These are phyloP conservation scores for Gossypium arboreum DNA, from an alignment of 345 rosid species.

Conservation along the genomic window DNA sequence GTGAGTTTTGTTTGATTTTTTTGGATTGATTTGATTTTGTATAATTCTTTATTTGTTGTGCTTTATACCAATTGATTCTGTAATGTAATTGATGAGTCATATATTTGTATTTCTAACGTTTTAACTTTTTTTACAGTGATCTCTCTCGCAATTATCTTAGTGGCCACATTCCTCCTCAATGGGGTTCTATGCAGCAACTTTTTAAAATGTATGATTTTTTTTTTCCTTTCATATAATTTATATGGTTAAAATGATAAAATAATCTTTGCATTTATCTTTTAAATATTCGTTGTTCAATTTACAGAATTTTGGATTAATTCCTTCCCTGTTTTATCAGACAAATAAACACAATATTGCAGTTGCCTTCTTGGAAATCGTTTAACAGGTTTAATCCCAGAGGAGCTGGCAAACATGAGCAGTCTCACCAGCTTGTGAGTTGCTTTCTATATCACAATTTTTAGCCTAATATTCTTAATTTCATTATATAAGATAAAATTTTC, in stretches of 20 bases:
- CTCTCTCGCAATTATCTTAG: conserved; percentile 45
- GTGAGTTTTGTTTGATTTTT: no score
- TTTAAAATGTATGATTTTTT: conserved; percentile 28
- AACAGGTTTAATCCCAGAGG: conserved; percentile 46
- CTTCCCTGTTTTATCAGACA: neutral
- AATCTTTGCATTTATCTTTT: no score
- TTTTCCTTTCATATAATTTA: neutral
- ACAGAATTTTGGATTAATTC: neutral
- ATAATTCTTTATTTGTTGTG: no score
- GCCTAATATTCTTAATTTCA: neutral
- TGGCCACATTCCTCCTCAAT: conserved; percentile 46
- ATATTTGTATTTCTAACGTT: no score
- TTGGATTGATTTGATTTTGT: no score
- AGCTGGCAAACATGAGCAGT: conserved; percentile 39
- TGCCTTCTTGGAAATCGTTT: conserved; percentile 42
- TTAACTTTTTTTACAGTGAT: conserved; percentile 28
- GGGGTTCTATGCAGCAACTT: conserved; percentile 38
- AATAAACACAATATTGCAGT: conserved; percentile 25
- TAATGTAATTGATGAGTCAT: no score
- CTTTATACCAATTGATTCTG: no score
- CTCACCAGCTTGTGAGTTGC: conserved; percentile 39
- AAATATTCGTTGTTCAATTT: no score
- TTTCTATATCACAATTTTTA: neutral
- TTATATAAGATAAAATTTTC: neutral
- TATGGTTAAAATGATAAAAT: no score